phyloP scores from a whole-genome alignment of 805 yeast species.

The Hanseniaspora mollemarum region DNA sequence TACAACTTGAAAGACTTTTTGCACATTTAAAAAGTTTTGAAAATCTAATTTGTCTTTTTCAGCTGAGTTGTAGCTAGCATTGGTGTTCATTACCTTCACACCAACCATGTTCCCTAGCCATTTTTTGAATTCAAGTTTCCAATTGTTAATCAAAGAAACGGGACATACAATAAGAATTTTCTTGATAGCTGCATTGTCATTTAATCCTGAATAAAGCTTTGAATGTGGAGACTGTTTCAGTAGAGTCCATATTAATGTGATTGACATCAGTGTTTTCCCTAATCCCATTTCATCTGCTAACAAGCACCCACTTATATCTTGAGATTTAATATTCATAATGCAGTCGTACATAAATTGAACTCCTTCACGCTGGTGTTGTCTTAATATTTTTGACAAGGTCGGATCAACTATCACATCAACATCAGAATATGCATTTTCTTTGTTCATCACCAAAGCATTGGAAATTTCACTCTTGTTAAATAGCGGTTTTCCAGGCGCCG shows the following conservation, averaged over 20 bases:
- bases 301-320: slow-evolving; percentile 50
- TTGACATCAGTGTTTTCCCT: slow-evolving; percentile 81
- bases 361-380: slow-evolving; percentile 83
- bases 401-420: slow-evolving; percentile 55
- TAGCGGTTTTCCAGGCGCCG: slow-evolving; percentile 19
- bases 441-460: slow-evolving; percentile 37
- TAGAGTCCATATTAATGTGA: slow-evolving; percentile 73
- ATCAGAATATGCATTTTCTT: slow-evolving; percentile 23
- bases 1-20: slow-evolving; percentile 64
- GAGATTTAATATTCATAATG: slow-evolving; percentile 53
- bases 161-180: slow-evolving; percentile 81
- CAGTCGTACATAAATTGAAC: slow-evolving; percentile 72
- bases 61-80: slow-evolving; percentile 29
- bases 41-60: slow-evolving; percentile 47
- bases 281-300: slow-evolving; percentile 97
- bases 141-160: slow-evolving; percentile 73
- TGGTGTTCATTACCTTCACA: slow-evolving; percentile 46
- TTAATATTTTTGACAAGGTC: slow-evolving; percentile 37
- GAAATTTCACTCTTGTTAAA: slow-evolving; percentile 31
- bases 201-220: slow-evolving; percentile 27
- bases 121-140: slow-evolving; percentile 79
- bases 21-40: slow-evolving; percentile 49
- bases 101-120: slow-evolving; percentile 72
- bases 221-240: slow-evolving; percentile 50
- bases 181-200: slow-evolving; percentile 30